Conservation (phyloP, 139 green algal genomes). For the Desmodesmus armatus region DNA sequence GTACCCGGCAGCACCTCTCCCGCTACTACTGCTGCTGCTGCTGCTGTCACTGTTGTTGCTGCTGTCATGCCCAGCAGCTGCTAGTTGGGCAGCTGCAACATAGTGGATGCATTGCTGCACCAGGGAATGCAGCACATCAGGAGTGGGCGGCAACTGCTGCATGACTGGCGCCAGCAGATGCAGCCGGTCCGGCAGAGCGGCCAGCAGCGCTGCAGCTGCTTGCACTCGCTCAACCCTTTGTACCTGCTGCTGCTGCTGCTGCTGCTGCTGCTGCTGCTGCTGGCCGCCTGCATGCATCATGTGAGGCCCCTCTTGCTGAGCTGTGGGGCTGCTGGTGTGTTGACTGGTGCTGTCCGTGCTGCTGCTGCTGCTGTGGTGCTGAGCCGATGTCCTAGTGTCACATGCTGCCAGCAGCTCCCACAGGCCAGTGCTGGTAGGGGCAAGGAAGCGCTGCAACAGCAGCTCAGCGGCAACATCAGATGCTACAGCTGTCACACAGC, state of each 20-base stretch:
- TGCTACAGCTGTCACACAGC: slow-evolving; percentile 44
- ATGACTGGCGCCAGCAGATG: slow-evolving; percentile 21
- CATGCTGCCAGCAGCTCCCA: slow-evolving; percentile 35
- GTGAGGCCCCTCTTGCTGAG: no score
- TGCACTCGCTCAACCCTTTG: background rate
- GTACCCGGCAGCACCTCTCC: no score
- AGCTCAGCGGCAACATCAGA: slow-evolving; percentile 41
- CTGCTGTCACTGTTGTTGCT: background rate
- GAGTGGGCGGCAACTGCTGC: background rate
- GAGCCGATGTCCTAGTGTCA: background rate
- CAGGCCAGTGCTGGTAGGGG: slow-evolving; percentile 35
- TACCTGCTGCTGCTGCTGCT: background rate
- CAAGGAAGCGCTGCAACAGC: slow-evolving; percentile 56
- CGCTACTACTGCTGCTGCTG: slow-evolving; percentile 2
- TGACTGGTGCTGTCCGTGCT: no score
- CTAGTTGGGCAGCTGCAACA: slow-evolving; percentile 43
- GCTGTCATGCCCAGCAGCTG: background rate
- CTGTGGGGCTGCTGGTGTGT: no score
- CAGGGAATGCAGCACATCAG: background rate
- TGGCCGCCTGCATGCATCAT: no score
- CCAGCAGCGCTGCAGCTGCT: slow-evolving; percentile 24
- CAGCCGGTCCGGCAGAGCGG: slow-evolving; percentile 1
- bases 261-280: no score
- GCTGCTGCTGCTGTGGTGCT: background rate
- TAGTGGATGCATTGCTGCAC: slow-evolving; percentile 12